A percentile compares a stretch with the other conserved stretches of the same genome.
These are phyloP conservation scores for Pseudoscleropodium purum DNA, from an alignment of 225 moss, liverwort and hornwort species.

Conservation along the genomic window DNA sequence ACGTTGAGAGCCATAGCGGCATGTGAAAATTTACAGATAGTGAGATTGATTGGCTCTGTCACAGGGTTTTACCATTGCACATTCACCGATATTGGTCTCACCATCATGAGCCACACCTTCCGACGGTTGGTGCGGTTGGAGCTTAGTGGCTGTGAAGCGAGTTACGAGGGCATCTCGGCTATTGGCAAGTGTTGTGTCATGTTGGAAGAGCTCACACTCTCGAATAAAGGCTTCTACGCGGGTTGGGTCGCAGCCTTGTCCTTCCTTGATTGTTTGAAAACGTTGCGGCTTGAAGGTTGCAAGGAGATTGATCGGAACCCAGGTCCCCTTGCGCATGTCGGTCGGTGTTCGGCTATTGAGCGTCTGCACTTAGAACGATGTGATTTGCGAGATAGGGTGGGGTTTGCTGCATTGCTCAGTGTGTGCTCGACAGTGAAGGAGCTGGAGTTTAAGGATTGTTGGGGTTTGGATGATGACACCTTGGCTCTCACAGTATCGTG, in stretches of 20 bases:
- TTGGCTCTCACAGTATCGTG: slow-evolving; percentile 57
- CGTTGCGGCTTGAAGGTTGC: slow-evolving; percentile 71
- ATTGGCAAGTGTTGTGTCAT: slow-evolving; percentile 85
- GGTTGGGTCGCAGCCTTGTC: slow-evolving; percentile 89
- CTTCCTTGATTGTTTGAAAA: slow-evolving; percentile 49
- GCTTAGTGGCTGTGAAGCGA: slow-evolving; percentile 85
- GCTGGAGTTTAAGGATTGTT: slow-evolving; percentile 83
- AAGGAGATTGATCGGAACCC: slow-evolving; percentile 78
- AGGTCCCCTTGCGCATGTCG: slow-evolving; percentile 46
- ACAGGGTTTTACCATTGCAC: slow-evolving; percentile 73
- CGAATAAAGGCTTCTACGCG: slow-evolving; percentile 78
- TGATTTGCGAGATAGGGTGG: slow-evolving; percentile 72
- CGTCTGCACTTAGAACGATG: slow-evolving; percentile 81
- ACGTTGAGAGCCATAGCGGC: slow-evolving; percentile 68
- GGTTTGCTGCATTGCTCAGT: slow-evolving; percentile 64
- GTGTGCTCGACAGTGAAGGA: slow-evolving; percentile 57
- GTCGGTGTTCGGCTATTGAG: slow-evolving; percentile 58
- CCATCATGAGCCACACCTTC: slow-evolving; percentile 81
- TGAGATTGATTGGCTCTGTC: slow-evolving; percentile 71
- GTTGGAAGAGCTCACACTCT: slow-evolving; percentile 82
- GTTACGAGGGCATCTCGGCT: slow-evolving; percentile 86
- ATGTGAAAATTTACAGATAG: slow-evolving; percentile 73
- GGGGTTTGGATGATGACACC: slow-evolving; percentile 86
- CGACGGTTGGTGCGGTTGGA: slow-evolving; percentile 76
- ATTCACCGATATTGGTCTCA: slow-evolving; percentile 89